Conservation (phyloP, 2,329 filamentous ascomycete genomes). For the Aspergillus sp. region DNA sequence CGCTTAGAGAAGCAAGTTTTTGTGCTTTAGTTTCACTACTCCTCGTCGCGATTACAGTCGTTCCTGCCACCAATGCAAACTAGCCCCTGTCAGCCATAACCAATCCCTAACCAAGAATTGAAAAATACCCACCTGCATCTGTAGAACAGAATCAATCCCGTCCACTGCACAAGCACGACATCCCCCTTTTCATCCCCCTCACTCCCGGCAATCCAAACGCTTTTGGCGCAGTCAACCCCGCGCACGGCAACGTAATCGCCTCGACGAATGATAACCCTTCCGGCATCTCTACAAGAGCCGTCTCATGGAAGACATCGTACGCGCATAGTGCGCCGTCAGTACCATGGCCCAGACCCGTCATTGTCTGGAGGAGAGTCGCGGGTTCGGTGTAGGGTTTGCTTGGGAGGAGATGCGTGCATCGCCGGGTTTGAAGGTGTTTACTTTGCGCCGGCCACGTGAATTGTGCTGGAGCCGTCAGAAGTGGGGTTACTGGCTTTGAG, state of each 20-base stretch:
- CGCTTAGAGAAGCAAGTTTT: constrained; percentile 47
- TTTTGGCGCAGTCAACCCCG: constrained; percentile 47
- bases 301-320: constrained; percentile 43
- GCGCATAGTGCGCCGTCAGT: constrained; percentile 44
- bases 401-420: constrained; percentile 47
- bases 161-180: constrained; percentile 48
- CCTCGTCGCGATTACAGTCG: constrained; percentile 53
- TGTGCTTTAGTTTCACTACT: constrained; percentile 46
- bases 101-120: not conserved
- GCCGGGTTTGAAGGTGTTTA: constrained; percentile 45
- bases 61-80: constrained; percentile 44
- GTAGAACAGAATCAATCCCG: constrained; percentile 47
- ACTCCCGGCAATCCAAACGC: constrained; percentile 43
- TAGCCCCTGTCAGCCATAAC: not conserved
- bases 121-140: constrained; percentile 31
- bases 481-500: constrained; percentile 35
- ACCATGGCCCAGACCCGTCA: constrained; percentile 41
- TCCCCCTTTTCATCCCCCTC: constrained; percentile 28
- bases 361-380: constrained; percentile 28
- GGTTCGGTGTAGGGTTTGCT: constrained; percentile 40
- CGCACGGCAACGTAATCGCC: constrained; percentile 43
- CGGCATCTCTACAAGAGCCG: constrained; percentile 43
- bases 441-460: constrained; percentile 43
- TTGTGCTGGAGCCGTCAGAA: constrained; percentile 36
- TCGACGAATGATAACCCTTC: constrained; percentile 42